Evolutionary conservation across 1,139 yeast genomes (phyloP).

Genomic region (Sugiyamaella xylanicola): DNA sequence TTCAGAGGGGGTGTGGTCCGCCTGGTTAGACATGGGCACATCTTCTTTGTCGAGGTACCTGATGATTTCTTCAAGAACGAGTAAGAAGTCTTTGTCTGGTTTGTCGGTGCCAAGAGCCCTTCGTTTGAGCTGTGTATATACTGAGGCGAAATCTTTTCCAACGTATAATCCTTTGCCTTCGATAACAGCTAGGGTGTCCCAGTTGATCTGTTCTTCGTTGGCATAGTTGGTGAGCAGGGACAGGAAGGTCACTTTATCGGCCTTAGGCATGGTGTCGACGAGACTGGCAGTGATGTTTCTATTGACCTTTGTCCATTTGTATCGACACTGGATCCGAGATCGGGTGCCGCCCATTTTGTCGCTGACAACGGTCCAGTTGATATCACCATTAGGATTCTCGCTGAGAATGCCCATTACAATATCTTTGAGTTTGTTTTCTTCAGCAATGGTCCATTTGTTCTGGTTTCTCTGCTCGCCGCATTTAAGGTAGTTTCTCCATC

Average conservation of each 20-base stretch:
- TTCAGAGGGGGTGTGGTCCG: not conserved
- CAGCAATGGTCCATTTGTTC: slow-evolving; percentile 77
- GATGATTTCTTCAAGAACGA: not conserved
- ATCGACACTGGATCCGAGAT: slow-evolving; percentile 90
- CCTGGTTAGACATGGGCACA: not conserved
- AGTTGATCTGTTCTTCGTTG: slow-evolving; percentile 54
- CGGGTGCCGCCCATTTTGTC: slow-evolving; percentile 87
- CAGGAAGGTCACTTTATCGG: slow-evolving; percentile 60
- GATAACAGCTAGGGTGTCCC: slow-evolving; percentile 58
- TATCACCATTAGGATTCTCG: slow-evolving; percentile 40
- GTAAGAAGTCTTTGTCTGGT: slow-evolving; percentile 28
- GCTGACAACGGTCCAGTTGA: slow-evolving; percentile 90
- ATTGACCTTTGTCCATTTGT: slow-evolving; percentile 84
- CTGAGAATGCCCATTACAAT: slow-evolving; percentile 52
- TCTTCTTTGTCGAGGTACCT: slow-evolving; percentile 7
- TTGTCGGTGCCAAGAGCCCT: slow-evolving; percentile 47
- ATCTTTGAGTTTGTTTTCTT: slow-evolving; percentile 61
- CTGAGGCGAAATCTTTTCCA: slow-evolving; percentile 50
- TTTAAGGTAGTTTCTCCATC: slow-evolving; percentile 93
- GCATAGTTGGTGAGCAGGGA: slow-evolving; percentile 52
- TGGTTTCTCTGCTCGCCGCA: slow-evolving; percentile 76
- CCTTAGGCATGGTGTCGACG: slow-evolving; percentile 49
- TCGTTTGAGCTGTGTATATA: slow-evolving; percentile 51
- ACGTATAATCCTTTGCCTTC: slow-evolving; percentile 50
- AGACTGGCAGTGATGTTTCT: slow-evolving; percentile 42